Percentiles rank a stretch among this genome's conserved stretches.
Evolutionary conservation across 441 rosid species (phyloP).

Genomic region (Adansonia gregorii): DNA sequence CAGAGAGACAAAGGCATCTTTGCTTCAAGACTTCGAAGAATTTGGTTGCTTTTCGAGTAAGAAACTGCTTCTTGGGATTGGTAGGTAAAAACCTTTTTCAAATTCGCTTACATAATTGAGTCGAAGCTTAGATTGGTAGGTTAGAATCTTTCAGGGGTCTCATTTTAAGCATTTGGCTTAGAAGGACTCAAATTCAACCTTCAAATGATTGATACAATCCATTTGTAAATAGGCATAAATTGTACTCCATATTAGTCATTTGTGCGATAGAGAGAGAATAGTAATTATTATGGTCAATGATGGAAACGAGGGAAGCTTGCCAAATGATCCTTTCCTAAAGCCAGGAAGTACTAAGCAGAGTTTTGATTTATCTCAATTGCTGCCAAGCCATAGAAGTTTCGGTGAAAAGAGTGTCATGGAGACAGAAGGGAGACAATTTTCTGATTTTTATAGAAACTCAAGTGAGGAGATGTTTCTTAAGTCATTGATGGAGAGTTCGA

Average conservation of each 20-base stretch:
- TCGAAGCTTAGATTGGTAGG: not conserved
- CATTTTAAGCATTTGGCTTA: not conserved
- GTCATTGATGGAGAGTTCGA: constrained; percentile 64
- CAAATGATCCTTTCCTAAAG: constrained; percentile 25
- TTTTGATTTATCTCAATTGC: constrained; percentile 21
- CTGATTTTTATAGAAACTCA: constrained; percentile 58
- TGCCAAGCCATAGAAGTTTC: constrained; percentile 27
- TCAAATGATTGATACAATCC: constrained; percentile 4
- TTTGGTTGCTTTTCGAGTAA: not conserved
- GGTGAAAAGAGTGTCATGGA: constrained; percentile 39
- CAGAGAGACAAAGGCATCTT: not conserved
- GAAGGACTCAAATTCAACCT: not conserved
- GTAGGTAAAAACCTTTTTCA: not conserved
- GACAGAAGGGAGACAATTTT: constrained; percentile 54
- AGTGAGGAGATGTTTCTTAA: constrained; percentile 71
- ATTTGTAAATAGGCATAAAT: not conserved
- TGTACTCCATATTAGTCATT: not conserved
- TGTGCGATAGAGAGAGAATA: constrained; percentile 11
- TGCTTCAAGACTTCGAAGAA: not conserved
- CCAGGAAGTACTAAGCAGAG: constrained; percentile 30
- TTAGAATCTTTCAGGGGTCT: not conserved
- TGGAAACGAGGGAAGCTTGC: constrained; percentile 30
- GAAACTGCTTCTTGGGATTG: not conserved
- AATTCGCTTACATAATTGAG: not conserved
- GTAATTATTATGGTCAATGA: constrained; percentile 36